Conservation (phyloP, 441 rosid genomes). For the Erodium texanum region DNA sequence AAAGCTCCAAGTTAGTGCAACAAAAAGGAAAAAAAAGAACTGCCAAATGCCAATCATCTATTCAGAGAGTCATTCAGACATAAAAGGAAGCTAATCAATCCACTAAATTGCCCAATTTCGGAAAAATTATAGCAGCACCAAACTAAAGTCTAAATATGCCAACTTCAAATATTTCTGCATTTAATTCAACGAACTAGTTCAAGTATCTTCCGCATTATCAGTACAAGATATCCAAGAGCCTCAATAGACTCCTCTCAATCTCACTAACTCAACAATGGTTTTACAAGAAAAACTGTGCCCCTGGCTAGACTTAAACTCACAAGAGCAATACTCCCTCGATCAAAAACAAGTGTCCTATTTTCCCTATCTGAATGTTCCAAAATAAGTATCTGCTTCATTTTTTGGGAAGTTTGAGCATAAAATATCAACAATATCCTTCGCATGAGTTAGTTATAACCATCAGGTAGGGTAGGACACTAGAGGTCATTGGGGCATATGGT, state of each 20-base stretch:
- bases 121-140: neutral
- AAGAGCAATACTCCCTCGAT: neutral
- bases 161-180: conserved; percentile 33
- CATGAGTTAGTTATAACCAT: neutral
- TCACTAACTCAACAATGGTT: neutral
- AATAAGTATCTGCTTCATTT: too few species aligned
- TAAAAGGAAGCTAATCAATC: conserved; percentile 11
- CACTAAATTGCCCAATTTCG: conserved; percentile 5
- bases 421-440: neutral
- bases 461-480: neutral
- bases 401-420: neutral
- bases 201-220: neutral
- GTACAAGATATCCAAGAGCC: neutral
- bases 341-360: neutral
- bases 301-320: neutral
- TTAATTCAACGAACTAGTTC: conserved; percentile 6
- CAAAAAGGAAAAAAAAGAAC: neutral
- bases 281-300: neutral
- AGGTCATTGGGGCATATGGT: neutral
- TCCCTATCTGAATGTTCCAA: neutral
- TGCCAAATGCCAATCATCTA: too few species aligned
- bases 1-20: conserved; percentile 22
- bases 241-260: neutral
- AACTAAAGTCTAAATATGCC: conserved; percentile 24
- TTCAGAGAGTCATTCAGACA: too few species aligned